These are phyloP conservation scores for Rhizopus sp. DNA, from an alignment of 371 early-diverging fungal genomes.

Conservation along the genomic window DNA sequence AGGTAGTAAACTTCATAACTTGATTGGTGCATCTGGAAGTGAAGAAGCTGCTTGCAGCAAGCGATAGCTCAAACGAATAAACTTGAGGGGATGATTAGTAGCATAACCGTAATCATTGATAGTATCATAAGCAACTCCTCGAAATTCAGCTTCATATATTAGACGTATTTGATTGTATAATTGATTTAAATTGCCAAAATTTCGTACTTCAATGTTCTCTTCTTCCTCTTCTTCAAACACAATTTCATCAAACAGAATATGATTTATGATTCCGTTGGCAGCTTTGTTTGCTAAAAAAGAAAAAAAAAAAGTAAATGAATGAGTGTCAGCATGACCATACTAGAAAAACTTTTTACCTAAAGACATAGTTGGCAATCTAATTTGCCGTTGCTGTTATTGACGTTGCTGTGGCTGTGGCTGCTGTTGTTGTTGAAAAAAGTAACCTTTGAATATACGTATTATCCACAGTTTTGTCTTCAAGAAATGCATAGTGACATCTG, in stretches of 20 bases:
- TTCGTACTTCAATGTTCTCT: neutral
- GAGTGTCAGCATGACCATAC: neutral
- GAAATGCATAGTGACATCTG: neutral
- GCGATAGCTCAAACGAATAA: neutral
- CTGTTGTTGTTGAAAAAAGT: neutral
- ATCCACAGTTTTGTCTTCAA: neutral
- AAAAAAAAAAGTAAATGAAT: neutral
- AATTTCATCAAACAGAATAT: neutral
- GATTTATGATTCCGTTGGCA: neutral
- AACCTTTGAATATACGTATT: neutral
- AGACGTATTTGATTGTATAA: neutral
- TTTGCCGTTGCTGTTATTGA: neutral
- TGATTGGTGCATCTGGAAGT: neutral
- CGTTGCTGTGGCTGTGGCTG: neutral
- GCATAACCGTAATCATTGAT: neutral
- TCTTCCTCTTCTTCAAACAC: neutral
- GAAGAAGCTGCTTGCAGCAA: slow-evolving; percentile 1
- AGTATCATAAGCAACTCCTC: neutral
- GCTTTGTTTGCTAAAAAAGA: neutral
- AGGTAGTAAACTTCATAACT: neutral
- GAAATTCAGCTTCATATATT: neutral
- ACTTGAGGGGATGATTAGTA: slow-evolving; percentile 1
- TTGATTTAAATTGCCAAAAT: neutral
- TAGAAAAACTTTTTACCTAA: neutral
- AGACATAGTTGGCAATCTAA: neutral